These are phyloP conservation scores for Candida incommunis DNA, from an alignment of 805 yeast genomes.

Conservation along the genomic window DNA sequence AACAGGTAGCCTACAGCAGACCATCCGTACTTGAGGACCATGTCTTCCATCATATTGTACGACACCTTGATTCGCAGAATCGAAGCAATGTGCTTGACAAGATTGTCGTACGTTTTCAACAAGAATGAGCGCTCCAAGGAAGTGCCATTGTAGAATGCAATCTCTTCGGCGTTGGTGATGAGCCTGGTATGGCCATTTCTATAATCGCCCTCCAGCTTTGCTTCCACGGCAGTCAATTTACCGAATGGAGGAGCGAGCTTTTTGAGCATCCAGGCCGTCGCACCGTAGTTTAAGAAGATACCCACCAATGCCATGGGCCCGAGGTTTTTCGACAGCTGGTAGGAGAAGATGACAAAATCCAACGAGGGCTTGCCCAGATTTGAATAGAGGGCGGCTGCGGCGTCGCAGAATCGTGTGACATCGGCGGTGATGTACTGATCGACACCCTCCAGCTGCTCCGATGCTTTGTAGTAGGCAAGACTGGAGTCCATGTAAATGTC, in stretches of 20 bases:
- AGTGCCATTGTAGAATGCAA: slow-evolving; percentile 87
- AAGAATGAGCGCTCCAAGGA: slow-evolving; percentile 60
- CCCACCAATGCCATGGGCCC: slow-evolving; percentile 82
- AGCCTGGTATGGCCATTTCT: slow-evolving; percentile 75
- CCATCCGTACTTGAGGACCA: slow-evolving; percentile 83
- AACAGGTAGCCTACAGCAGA: slow-evolving; percentile 89
- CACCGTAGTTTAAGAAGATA: slow-evolving; percentile 63
- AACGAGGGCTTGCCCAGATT: slow-evolving; percentile 85
- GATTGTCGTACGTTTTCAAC: slow-evolving; percentile 37
- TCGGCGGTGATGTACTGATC: slow-evolving; percentile 85
- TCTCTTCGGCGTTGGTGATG: slow-evolving; percentile 83
- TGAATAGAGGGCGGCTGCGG: slow-evolving; percentile 72
- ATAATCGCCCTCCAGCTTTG: slow-evolving; percentile 77
- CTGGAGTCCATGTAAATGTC: slow-evolving; percentile 74
- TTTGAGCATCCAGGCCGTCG: slow-evolving; percentile 65
- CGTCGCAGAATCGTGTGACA: slow-evolving; percentile 62
- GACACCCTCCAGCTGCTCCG: slow-evolving; percentile 52
- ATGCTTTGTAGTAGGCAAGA: slow-evolving; percentile 71
- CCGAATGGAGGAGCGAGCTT: slow-evolving; percentile 77
- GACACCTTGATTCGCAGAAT: slow-evolving; percentile 46
- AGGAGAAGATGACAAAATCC: slow-evolving; percentile 71
- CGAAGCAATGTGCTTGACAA: slow-evolving; percentile 39
- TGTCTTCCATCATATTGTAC: slow-evolving; percentile 70
- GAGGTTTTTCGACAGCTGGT: slow-evolving; percentile 69
- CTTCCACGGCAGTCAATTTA: slow-evolving; percentile 52